Evolutionary conservation across 352 stramenopile genomes (phyloP), one percentile per base, ranked within the genome.

Genomic region (Phytophthora crassamura): DNA sequence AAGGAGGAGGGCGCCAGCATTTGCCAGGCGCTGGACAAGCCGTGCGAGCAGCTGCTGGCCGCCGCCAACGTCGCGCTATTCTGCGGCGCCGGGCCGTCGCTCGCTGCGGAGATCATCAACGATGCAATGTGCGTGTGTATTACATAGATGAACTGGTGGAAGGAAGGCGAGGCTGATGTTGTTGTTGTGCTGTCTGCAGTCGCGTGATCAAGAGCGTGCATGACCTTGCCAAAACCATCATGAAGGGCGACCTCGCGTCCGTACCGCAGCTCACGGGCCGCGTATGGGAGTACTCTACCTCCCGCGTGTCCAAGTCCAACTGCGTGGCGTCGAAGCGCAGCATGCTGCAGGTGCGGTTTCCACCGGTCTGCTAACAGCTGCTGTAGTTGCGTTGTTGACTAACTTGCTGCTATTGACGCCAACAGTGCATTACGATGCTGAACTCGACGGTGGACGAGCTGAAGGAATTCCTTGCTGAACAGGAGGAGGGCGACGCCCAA

Each of bases 371-470:
- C 11, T 33, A 16, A n/a, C n/a, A n/a, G n/a, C n/a, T n/a, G n/a
- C n/a, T n/a, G n/a, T n/a, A n/a, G n/a, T n/a, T n/a, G n/a, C n/a
- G n/a, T 25, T 39, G 20, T 18, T 59, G 22, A 59, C 20, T 33
- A 22, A 39, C 15, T 59, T 28, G 25, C 16, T 59, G 38, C 20
- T 14, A 9, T 64, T 14, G 28, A 4, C 38, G 7, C 43, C n/a
- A 25, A 11, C 63, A 91, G 84, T 91, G 82, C 50, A 80, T 95
- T 49, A 82, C 82, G 22, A 85, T 95, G 67, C 59, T 95, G 34
- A 93, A 94, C 63, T 87, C 88, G 41, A 94, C 85, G 0, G 75
- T 94, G 34, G 82, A 89, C 33, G 87, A 95, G 69, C 71, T 95
- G 9, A 84, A 92, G 16, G 84, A 91, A 47, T 87, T 90, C 22